A percentile compares a stretch with the other conserved stretches of the same genome.
These are phyloP conservation scores for Cladosporium oxysporum DNA, from an alignment of 2,329 filamentous ascomycete genomes.

Conservation along the genomic window DNA sequence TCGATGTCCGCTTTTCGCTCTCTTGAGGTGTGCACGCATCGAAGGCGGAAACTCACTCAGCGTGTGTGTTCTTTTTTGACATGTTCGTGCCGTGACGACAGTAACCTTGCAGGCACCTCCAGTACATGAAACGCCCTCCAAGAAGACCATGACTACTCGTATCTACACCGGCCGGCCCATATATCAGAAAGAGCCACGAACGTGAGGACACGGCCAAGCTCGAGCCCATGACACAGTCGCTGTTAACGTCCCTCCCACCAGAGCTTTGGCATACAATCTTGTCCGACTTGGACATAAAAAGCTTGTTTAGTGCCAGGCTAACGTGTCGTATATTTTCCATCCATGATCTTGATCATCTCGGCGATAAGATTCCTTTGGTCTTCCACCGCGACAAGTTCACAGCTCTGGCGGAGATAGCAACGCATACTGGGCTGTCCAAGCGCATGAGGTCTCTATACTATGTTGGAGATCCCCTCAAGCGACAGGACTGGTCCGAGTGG, in stretches of 20 bases:
- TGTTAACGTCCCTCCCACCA: not conserved
- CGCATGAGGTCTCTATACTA: not conserved
- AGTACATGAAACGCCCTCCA: too few relatives aligned
- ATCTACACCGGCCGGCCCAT: too few relatives aligned
- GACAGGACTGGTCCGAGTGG: not conserved
- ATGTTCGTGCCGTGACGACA: not conserved
- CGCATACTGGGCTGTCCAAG: not conserved
- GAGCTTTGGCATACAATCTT: not conserved
- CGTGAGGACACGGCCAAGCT: not conserved
- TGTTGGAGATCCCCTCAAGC: not conserved
- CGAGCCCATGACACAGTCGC: not conserved
- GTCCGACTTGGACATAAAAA: not conserved
- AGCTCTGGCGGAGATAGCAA: not conserved
- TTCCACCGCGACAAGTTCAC: not conserved
- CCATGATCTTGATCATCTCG: not conserved
- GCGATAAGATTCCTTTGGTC: not conserved
- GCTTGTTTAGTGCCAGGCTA: not conserved
- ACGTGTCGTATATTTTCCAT: not conserved
- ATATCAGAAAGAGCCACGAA: too few relatives aligned
- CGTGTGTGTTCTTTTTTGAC: not conserved
- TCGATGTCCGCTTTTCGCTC: not conserved
- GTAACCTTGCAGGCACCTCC: too few relatives aligned
- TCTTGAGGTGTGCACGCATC: too few relatives aligned
- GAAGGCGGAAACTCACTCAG: too few relatives aligned
- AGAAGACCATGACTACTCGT: too few relatives aligned